Percentiles rank a stretch among this genome's conserved stretches.
These are phyloP conservation scores for Tylopilus balloui DNA, from an alignment of 768 basidiomycete species.

Conservation along the genomic window DNA sequence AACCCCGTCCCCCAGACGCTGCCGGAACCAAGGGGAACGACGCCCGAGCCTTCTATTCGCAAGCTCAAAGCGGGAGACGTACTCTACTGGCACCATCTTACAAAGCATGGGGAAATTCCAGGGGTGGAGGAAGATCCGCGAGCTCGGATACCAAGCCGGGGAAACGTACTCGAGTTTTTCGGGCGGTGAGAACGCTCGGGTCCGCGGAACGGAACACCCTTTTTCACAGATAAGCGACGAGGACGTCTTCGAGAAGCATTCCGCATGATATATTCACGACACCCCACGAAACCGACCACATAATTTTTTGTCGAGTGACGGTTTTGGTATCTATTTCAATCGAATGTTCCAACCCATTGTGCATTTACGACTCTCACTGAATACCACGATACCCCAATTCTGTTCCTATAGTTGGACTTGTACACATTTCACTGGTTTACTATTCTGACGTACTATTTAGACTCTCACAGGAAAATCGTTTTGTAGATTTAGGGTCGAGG, in stretches of 20 bases:
- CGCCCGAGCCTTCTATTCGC: conserved; percentile 28
- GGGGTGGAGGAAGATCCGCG: conserved; percentile 60
- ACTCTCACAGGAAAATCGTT: conserved; percentile 12
- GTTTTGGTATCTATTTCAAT: conserved; percentile 29
- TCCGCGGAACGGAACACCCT: conserved; percentile 7
- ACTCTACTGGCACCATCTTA: conserved; percentile 74
- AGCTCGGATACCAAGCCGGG: conserved; percentile 33
- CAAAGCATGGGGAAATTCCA: conserved; percentile 67
- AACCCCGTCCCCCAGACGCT: conserved; percentile 10
- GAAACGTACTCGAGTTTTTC: conserved; percentile 9
- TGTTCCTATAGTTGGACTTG: conserved; percentile 29
- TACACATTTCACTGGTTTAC: conserved; percentile 18
- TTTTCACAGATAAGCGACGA: conserved; percentile 11
- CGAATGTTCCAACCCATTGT: conserved; percentile 28
- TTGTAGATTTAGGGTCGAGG: conserved; percentile 19
- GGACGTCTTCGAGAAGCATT: conserved; percentile 6
- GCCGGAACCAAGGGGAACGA: conserved; percentile 8
- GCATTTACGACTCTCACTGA: conserved; percentile 28
- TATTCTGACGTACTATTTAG: conserved; percentile 20
- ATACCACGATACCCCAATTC: conserved; percentile 35
- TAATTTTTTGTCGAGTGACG: conserved; percentile 16
- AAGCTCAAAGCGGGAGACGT: conserved; percentile 55
- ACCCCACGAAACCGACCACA: conserved; percentile 16
- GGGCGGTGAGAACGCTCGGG: conserved; percentile 27
- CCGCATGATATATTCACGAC: conserved; percentile 28